Evolutionary conservation across 306 rosid genomes (phyloP), one percentile per base, ranked within the genome.

Genomic region (Vicia villosa): DNA sequence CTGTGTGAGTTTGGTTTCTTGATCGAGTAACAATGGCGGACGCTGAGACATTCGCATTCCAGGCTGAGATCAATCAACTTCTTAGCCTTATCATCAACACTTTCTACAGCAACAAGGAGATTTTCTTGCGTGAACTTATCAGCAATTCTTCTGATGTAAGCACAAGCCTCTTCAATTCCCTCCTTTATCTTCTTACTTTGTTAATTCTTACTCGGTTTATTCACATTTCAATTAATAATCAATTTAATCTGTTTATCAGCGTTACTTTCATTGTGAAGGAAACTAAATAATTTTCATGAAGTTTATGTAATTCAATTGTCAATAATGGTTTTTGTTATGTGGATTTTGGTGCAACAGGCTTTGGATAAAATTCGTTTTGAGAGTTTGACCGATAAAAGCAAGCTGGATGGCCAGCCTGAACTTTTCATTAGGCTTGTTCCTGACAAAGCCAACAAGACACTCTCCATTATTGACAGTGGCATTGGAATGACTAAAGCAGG

Each of bases 401-500:
- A 87, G 61, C 88, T 87, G 4, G 88, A 85, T 55, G 82, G 51
- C 0, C 93, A 87, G 11, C 90, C 90, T 1, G 94, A 88, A 68
- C 88, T 88, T 7, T 85, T 88, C 76, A 88, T 88, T 22, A 79
- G 94, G n/a, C 1, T 88, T 0, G 90, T 88, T 4, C 88, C 94
- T 0, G 90, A 85, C 45, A 88, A 88, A 76, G 79, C 50, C 1
- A 88, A 83, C 71, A 88, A 85, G 24, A 81, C 90, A 1, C 86
- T 88, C 9, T 83, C 90, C 8, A 85, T 88, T 22, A 83, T 88
- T 0, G 94, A 88, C 14, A 88, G 94, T 8, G 94, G 94, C 5
- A 43, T 88, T 40, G 94, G 90, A 21, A 88, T 88, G 93, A 85
- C 93, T 62, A 88, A 88, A 81, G 93, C 88, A 85, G 90, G 93